A percentile compares a stretch with the other conserved stretches of the same genome.
Evolutionary conservation across 495 filamentous ascomycete genomes (phyloP).

Genomic region (Pyronema omphalodes): DNA sequence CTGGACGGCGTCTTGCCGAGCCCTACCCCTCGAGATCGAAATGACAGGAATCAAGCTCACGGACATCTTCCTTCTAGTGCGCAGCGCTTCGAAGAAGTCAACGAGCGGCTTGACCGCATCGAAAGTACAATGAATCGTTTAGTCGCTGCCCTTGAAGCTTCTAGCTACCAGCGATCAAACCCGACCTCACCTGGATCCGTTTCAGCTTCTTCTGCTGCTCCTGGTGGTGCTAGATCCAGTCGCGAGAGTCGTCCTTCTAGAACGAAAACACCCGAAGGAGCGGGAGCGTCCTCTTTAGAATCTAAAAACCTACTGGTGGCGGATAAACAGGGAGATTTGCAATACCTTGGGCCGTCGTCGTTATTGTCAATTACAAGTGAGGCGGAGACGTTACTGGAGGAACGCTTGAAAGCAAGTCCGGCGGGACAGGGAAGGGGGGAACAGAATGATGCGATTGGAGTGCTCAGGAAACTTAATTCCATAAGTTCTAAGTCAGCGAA

Average conservation of each 20-base stretch:
- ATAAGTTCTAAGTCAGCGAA: constrained; percentile 15
- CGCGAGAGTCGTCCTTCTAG: neutral
- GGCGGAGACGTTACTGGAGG: constrained; percentile 15
- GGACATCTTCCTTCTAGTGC: constrained; percentile 5
- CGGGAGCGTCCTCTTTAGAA: neutral
- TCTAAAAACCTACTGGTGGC: constrained; percentile 2
- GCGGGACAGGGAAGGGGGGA: constrained; percentile 3
- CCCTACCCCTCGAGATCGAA: neutral
- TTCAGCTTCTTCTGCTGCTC: neutral
- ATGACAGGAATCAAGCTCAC: neutral
- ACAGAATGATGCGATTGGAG: constrained; percentile 16
- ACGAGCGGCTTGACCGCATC: constrained; percentile 21
- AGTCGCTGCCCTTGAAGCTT: constrained; percentile 11
- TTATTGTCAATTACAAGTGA: constrained; percentile 17
- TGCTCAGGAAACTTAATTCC: constrained; percentile 11
- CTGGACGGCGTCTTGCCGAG: no score
- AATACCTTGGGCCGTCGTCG: constrained; percentile 18
- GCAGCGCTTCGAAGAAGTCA: constrained; percentile 22
- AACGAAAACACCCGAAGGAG: neutral
- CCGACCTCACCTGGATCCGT: no score
- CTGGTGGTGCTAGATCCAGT: no score
- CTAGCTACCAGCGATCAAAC: neutral
- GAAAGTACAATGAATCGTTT: constrained; percentile 18
- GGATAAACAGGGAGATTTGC: constrained; percentile 9
- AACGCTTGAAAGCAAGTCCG: constrained; percentile 1